phyloP scores from a whole-genome alignment of 140 eudicot genomes.

The Oenanthe javanica region DNA sequence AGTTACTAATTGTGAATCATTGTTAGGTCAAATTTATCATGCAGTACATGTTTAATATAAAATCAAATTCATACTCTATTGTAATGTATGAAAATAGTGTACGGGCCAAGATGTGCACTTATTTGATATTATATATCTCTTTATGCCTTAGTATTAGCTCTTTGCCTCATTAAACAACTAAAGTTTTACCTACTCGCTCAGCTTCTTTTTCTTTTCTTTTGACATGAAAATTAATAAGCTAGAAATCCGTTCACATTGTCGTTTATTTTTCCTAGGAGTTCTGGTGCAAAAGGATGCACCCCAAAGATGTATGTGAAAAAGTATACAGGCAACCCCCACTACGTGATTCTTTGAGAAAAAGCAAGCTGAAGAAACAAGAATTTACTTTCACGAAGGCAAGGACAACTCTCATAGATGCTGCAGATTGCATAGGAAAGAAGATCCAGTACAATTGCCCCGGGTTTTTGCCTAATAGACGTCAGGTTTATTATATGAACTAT shows the following conservation, averaged over 20 bases:
- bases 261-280: slow-evolving; percentile 49
- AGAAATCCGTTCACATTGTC: neutral
- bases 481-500: slow-evolving; percentile 41
- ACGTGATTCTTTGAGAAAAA: slow-evolving; percentile 67
- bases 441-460: slow-evolving; percentile 87
- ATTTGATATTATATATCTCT: neutral
- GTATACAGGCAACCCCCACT: slow-evolving; percentile 95
- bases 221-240: neutral
- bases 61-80: neutral
- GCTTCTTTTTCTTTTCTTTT: neutral
- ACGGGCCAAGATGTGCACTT: neutral
- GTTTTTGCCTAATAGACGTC: slow-evolving; percentile 86
- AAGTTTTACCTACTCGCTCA: neutral
- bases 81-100: neutral
- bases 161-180: neutral
- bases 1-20: no score
- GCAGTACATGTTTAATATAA: neutral
- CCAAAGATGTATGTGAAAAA: slow-evolving; percentile 93
- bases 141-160: neutral
- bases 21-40: neutral
- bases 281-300: slow-evolving; percentile 97
- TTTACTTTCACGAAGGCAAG: slow-evolving; percentile 69
- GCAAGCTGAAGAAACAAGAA: slow-evolving; percentile 80
- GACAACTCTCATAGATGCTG: slow-evolving; percentile 63
- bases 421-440: slow-evolving; percentile 77